Evolutionary conservation across 495 filamentous ascomycete genomes (phyloP).

Genomic region (Neohortaea acidophila): DNA sequence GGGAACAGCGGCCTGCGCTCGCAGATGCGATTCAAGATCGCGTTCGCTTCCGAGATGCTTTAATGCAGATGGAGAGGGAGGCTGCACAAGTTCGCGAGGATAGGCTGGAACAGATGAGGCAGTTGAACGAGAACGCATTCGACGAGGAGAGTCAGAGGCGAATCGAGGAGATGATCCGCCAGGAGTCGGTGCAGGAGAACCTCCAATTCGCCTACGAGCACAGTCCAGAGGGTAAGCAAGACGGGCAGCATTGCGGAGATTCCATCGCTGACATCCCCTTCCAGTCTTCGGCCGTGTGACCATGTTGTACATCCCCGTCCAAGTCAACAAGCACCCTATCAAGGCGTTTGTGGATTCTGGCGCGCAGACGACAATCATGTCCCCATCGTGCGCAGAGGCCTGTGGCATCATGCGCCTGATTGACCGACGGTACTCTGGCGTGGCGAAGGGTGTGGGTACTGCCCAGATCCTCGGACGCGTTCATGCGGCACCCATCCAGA

Average conservation of each 20-base stretch:
- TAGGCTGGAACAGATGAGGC: slow-evolving; percentile 61
- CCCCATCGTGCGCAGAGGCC: slow-evolving; percentile 69
- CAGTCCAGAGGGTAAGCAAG: slow-evolving; percentile 68
- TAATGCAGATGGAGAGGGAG: slow-evolving; percentile 45
- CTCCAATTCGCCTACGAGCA: slow-evolving; percentile 90
- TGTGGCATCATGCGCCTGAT: slow-evolving; percentile 97
- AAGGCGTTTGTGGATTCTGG: slow-evolving; percentile 98
- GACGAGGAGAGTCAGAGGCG: slow-evolving; percentile 77
- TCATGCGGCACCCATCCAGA: slow-evolving; percentile 83
- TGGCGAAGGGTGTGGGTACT: slow-evolving; percentile 84
- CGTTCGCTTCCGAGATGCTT: slow-evolving; percentile 54
- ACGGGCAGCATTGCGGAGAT: slow-evolving; percentile 10
- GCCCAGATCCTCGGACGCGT: slow-evolving; percentile 90
- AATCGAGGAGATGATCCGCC: slow-evolving; percentile 92
- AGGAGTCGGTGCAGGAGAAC: slow-evolving; percentile 86
- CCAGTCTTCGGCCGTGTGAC: slow-evolving; percentile 82
- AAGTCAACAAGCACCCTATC: slow-evolving; percentile 80
- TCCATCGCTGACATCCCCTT: slow-evolving; percentile 1
- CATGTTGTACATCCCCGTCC: slow-evolving; percentile 91
- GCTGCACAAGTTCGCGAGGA: slow-evolving; percentile 55
- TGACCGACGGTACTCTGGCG: slow-evolving; percentile 77
- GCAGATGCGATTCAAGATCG: slow-evolving; percentile 66
- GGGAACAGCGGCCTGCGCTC: slow-evolving; percentile 55
- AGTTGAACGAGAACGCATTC: slow-evolving; percentile 83
- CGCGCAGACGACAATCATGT: slow-evolving; percentile 98